Evolutionary conservation across 2,329 filamentous ascomycete genomes (phyloP).

Genomic region (Emydomyces testavorans): DNA sequence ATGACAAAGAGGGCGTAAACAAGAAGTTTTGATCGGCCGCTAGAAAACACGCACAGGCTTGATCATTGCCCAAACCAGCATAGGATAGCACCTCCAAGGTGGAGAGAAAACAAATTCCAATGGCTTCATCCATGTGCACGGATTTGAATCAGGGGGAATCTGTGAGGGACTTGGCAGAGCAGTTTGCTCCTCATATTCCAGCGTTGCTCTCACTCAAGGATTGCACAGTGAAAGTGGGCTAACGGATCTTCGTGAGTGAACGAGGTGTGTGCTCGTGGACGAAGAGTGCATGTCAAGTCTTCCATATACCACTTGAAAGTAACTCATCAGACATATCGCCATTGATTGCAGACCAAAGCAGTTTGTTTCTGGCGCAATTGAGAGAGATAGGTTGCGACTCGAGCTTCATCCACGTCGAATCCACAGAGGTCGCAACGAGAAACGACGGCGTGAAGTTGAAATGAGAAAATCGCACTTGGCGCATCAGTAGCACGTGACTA

Average conservation of each 20-base stretch:
- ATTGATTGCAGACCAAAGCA: too few species aligned
- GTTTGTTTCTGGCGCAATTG: too few species aligned
- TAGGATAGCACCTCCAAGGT: background rate
- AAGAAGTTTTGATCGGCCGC: slow-evolving; percentile 1
- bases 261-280: background rate
- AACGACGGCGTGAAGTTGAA: background rate
- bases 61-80: background rate
- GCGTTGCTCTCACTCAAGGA: background rate
- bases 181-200: slow-evolving; percentile 8
- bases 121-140: too few species aligned
- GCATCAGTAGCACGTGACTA: too few species aligned
- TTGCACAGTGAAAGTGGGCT: background rate
- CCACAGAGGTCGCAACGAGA: too few species aligned
- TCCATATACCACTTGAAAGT: background rate
- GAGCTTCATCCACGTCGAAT: too few species aligned
- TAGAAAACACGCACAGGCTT: background rate
- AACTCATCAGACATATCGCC: too few species aligned
- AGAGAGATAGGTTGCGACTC: too few species aligned
- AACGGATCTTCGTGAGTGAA: slow-evolving; percentile 5
- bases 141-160: background rate
- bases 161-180: background rate
- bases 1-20: background rate
- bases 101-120: background rate
- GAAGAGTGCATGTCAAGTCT: background rate
- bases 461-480: too few species aligned